phyloP scores from a whole-genome alignment of 495 filamentous ascomycete species.

The Penicillium crystallinum region DNA sequence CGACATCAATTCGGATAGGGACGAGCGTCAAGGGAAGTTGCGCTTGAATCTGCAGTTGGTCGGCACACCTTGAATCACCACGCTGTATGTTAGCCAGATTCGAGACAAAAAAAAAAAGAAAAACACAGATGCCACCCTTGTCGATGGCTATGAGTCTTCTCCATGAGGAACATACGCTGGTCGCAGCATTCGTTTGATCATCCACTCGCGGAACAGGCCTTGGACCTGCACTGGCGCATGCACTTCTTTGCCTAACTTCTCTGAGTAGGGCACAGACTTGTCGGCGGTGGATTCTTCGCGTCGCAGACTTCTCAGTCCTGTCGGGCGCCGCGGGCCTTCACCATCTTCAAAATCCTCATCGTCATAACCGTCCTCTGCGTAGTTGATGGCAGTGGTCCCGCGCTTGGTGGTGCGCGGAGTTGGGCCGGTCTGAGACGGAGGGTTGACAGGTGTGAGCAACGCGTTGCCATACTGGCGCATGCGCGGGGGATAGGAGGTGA shows the following conservation, averaged over 20 bases:
- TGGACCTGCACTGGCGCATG: constrained; percentile 73
- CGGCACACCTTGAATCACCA: constrained; percentile 32
- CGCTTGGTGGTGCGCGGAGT: constrained; percentile 87
- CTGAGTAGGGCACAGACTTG: constrained; percentile 52
- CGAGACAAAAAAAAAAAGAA: not conserved
- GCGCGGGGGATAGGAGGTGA: constrained; percentile 87
- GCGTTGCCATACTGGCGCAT: constrained; percentile 89
- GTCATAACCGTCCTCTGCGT: constrained; percentile 92
- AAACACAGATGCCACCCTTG: not conserved
- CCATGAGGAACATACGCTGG: constrained; percentile 35
- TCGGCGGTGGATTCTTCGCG: constrained; percentile 66
- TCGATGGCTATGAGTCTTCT: not conserved
- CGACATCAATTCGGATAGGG: constrained; percentile 93
- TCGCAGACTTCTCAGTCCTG: constrained; percentile 75
- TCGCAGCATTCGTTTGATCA: constrained; percentile 66
- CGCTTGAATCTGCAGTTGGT: constrained; percentile 77
- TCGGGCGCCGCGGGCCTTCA: constrained; percentile 71
- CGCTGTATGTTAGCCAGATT: constrained; percentile 6
- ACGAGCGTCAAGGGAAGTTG: constrained; percentile 84
- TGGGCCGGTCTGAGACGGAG: constrained; percentile 59
- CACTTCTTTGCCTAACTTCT: constrained; percentile 83
- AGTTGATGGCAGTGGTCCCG: constrained; percentile 93
- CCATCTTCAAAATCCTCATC: constrained; percentile 93
- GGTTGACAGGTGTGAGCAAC: constrained; percentile 81
- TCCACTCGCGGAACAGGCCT: constrained; percentile 92